Conservation (phyloP, 805 yeast species). For the Saccharomycopsis malanga region DNA sequence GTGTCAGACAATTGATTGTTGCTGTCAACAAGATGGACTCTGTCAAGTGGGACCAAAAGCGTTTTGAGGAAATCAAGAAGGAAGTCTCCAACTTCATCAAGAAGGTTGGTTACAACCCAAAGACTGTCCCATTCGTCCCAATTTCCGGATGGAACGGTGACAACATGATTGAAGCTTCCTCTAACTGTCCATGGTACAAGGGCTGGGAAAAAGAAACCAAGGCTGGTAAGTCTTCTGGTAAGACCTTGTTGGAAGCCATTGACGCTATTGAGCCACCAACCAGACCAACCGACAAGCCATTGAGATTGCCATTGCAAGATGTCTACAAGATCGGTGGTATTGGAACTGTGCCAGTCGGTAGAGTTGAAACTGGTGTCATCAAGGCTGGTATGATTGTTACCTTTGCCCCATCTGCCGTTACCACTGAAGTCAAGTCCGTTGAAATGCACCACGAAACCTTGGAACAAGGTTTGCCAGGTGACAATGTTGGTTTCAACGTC, state of each 20-base stretch:
- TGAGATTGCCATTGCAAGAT: conserved; percentile 85
- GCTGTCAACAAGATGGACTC: conserved; percentile 95
- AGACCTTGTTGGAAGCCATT: conserved; percentile 79
- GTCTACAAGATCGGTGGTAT: conserved; percentile 91
- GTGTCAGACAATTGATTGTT: conserved; percentile 80
- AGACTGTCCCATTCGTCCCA: conserved; percentile 82
- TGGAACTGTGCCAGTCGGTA: conserved; percentile 90
- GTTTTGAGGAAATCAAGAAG: conserved; percentile 70
- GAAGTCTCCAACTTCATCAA: conserved; percentile 75
- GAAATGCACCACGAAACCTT: conserved; percentile 83
- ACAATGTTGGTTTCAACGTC: conserved; percentile 85
- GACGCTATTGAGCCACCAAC: conserved; percentile 75
- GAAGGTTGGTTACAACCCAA: conserved; percentile 80
- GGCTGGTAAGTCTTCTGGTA: conserved; percentile 64
- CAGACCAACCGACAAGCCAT: conserved; percentile 82
- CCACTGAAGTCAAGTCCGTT: conserved; percentile 85
- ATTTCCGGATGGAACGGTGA: conserved; percentile 92
- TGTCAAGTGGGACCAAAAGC: conserved; percentile 76
- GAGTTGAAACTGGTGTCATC: conserved; percentile 89
- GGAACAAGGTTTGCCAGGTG: conserved; percentile 81
- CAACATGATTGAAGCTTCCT: conserved; percentile 80
- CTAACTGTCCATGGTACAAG: conserved; percentile 85
- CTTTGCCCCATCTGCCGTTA: conserved; percentile 86
- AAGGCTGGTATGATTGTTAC: conserved; percentile 88
- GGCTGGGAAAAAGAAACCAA: conserved; percentile 78